Base-by-base conservation (phyloP, 768 basidiomycete genomes). In the Cystofilobasidium macerans region DNA sequence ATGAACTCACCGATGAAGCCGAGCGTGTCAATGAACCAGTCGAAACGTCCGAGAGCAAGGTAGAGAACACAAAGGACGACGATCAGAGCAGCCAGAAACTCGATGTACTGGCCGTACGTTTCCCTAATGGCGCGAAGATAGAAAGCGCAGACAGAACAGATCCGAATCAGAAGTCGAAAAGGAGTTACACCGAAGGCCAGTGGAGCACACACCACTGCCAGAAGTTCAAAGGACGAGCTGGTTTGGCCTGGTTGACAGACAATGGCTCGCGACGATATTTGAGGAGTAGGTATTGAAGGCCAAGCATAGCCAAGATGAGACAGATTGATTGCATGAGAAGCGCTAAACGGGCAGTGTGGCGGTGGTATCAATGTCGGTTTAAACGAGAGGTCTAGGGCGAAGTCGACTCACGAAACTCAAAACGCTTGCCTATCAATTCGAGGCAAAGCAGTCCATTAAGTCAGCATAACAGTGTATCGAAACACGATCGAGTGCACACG, bases 1-100 rank as follows among this genome's bases (percentile, higher is more conserved):
- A 35, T 14, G 30, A 12, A 64, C 59, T 1, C 3, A 66, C 65
- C 58, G 58, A 60, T 22, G 48, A 66, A 62, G 14, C 66, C 66
- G 18, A 67, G 54, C 26, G 61, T 54, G 24, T 61, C 66, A 26
- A 67, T 32, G 22, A 62, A 67, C 60, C 60, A 62, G 18, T 32
- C 42, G 43, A 42, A 57, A 1, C 60, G 43, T 6, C 66, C 66
- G 16, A 67, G 36, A 6, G 57, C 26, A 32, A 67, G 38, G 45
- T 67, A 67, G 28, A 24, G 18, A 14, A 43, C 28, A 47, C 66
- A 67, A 43, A 67, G 60, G n/a, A 62, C 26, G 40, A 67, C 43
- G 33, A 67, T 47, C 30, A 67, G 61, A 3, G 6, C 53, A 42
- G 66, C 66, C 20, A 67, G 61, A 36, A 67, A 67, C 56, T 67